Evolutionary conservation across 352 stramenopile genomes (phyloP).

Genomic region (Pythium guiyangense): DNA sequence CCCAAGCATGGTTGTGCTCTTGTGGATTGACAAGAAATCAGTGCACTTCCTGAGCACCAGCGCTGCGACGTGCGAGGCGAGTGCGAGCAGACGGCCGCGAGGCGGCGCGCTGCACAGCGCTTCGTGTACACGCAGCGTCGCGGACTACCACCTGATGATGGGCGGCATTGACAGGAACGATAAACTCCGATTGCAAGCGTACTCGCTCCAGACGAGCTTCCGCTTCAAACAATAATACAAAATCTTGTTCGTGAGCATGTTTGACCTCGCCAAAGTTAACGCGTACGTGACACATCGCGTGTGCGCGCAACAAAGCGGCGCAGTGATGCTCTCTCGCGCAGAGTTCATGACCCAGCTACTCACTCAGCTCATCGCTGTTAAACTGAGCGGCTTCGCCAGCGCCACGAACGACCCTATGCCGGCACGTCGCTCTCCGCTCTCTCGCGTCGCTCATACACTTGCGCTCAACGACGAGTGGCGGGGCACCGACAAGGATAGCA

Average conservation of each 20-base stretch:
- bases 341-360: neutral
- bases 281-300: conserved; percentile 3
- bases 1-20: too few relatives aligned
- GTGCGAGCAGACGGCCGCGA: neutral
- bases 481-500: neutral
- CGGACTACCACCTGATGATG: conserved; percentile 15
- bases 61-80: neutral
- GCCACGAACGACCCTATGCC: neutral
- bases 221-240: neutral
- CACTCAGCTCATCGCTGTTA: neutral
- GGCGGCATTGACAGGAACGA: conserved; percentile 11
- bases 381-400: neutral
- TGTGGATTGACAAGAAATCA: neutral
- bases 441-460: neutral
- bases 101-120: neutral
- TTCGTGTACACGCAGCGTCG: neutral
- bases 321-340: neutral
- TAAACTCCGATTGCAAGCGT: conserved; percentile 8
- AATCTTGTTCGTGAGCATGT: conserved; percentile 8
- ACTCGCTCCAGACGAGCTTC: conserved; percentile 9
- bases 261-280: conserved; percentile 7
- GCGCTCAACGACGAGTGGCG: neutral
- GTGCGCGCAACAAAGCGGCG: neutral
- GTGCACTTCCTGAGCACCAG: conserved; percentile 3
- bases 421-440: neutral